Conservation (phyloP, 2,329 filamentous ascomycete species). For the Teratosphaeriaceae sp. region DNA sequence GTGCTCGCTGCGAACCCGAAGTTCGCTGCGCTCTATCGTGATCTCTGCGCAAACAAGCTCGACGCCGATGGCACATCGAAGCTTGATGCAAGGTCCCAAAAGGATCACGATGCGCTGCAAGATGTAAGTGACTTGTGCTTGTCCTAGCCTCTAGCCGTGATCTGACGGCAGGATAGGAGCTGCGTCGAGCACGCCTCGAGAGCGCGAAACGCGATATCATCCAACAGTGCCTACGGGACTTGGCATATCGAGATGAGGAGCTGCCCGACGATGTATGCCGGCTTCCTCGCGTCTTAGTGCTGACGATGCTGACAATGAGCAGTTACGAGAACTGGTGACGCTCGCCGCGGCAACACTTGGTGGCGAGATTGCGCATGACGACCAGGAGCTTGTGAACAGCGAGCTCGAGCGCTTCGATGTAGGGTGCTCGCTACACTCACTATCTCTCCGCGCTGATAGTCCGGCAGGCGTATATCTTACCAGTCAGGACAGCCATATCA, state of each 20-base stretch:
- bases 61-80: constrained; percentile 39
- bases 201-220: constrained; percentile 30
- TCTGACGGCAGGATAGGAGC: constrained; percentile 26
- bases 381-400: constrained; percentile 33
- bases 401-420: constrained; percentile 36
- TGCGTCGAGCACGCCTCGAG: constrained; percentile 30
- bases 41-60: constrained; percentile 37
- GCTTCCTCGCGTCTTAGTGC: not conserved
- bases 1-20: constrained; percentile 35
- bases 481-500: constrained; percentile 30
- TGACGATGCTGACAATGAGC: not conserved
- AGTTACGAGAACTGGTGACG: constrained; percentile 38
- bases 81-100: constrained; percentile 34
- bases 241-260: constrained; percentile 29
- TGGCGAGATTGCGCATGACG: constrained; percentile 29
- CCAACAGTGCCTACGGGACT: constrained; percentile 27
- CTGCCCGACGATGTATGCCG: constrained; percentile 34
- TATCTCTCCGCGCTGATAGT: not conserved
- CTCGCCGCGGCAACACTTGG: constrained; percentile 35
- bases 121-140: constrained; percentile 23
- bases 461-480: constrained; percentile 28
- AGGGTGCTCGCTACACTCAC: constrained; percentile 6
- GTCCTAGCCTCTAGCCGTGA: not conserved
- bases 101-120: constrained; percentile 34
- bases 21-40: constrained; percentile 40